Base-by-base conservation (phyloP, 116 monocot species). In the Posidonia oceanica region DNA sequence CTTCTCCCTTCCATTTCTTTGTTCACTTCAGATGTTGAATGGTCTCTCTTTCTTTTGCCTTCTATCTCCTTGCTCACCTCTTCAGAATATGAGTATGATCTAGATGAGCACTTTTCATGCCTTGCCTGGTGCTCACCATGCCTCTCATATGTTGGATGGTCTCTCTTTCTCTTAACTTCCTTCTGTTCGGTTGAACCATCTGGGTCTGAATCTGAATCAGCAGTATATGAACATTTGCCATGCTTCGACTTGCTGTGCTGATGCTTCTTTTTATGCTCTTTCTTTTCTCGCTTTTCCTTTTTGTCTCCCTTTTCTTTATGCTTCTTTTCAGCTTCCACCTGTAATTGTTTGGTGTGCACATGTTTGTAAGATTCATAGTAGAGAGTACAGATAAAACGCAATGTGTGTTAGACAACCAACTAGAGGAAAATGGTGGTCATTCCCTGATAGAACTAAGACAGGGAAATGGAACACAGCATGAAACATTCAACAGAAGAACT, bases 251-350 rank as follows among this genome's bases (percentile, higher is more conserved):
- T 73, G 13, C 48, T 21, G 3, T 67, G 78, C 20, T 77, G 75
- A 76, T 82, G 85, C 69, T 81, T 81, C 70, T 64, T 81, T 48
- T 83, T 93, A 23, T 81, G 82, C 69, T 77, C 59, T 57, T 72
- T 71, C 69, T 78, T 84, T 66, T 79, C 83, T 81, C 83, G 81
- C 16, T 86, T 78, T 41, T 41, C 53, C 53, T 80, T 79, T 36
- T 80, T 83, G 36, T 72, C 78, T 51, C 79, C 72, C 13, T 74
- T 82, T 74, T 78, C 75, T 54, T 83, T 86, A 37, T 68, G 65
- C 20, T 83, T 84, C 58, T 92, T 90, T 77, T 87, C 87, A 71
- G 82, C 79, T 63, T 98, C 90, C 21, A 78, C 85, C 97, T 97
- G 85, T 51, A 68, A 68, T 48, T 48, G 48, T 7, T 48, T 48